Percentiles rank a stretch among this genome's conserved stretches.
Evolutionary conservation across 768 basidiomycete species (phyloP).

Genomic region (Lepiota venenata): DNA sequence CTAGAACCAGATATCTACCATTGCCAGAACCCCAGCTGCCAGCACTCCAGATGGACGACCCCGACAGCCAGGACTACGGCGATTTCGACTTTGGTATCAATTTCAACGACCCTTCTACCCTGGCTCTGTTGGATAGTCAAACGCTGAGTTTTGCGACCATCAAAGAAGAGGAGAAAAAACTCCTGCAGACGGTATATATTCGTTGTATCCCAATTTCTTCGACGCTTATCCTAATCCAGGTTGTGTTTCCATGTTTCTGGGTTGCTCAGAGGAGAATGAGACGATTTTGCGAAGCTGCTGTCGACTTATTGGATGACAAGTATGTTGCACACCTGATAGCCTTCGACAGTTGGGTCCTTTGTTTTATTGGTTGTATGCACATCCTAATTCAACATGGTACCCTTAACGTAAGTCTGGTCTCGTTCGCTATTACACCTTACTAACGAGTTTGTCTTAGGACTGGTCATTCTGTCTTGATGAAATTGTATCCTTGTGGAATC

Average conservation of each 20-base stretch:
- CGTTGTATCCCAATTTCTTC: not conserved
- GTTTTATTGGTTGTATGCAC: conserved; percentile 7
- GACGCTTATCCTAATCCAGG: not conserved
- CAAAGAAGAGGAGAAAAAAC: conserved; percentile 1
- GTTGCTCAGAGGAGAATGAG: conserved; percentile 1
- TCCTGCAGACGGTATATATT: not conserved
- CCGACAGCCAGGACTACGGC: conserved; percentile 11
- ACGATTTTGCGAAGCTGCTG: conserved; percentile 7
- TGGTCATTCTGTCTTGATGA: conserved; percentile 8
- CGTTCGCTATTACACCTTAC: not conserved
- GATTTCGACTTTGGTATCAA: conserved; percentile 8
- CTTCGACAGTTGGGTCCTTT: conserved; percentile 9
- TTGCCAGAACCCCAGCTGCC: conserved; percentile 1
- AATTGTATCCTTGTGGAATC: conserved; percentile 1
- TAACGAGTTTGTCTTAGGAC: not conserved
- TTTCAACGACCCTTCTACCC: conserved; percentile 3
- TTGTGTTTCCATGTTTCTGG: conserved; percentile 11
- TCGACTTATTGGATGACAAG: not conserved
- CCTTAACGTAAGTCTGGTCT: not conserved
- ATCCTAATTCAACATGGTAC: conserved; percentile 7
- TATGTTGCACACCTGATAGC: not conserved
- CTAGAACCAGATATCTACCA: not conserved
- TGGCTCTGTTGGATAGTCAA: conserved; percentile 1
- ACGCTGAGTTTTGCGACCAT: not conserved
- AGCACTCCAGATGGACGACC: not conserved